Percentiles rank a stretch among this genome's conserved stretches.
These are phyloP conservation scores for Colletotrichum scovillei DNA, from an alignment of 2,329 filamentous ascomycete species.

Conservation along the genomic window DNA sequence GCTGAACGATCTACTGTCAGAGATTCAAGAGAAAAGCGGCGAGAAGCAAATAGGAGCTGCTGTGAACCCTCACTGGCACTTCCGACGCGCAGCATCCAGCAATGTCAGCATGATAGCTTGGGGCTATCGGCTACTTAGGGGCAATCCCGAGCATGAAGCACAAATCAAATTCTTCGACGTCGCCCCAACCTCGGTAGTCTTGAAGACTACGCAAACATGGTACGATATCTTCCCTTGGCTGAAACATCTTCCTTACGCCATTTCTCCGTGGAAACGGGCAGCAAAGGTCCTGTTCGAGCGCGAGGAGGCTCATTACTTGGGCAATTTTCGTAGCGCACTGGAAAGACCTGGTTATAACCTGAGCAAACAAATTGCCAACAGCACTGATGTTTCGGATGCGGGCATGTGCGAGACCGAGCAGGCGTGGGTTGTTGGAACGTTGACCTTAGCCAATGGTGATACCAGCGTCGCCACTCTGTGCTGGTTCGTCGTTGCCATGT, in stretches of 20 bases:
- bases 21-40: not conserved
- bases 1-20: slow-evolving; percentile 1
- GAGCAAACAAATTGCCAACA: not conserved
- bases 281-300: not conserved
- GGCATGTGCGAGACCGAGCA: not conserved
- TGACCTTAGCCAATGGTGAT: slow-evolving; percentile 11
- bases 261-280: slow-evolving; percentile 24
- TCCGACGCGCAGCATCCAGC: slow-evolving; percentile 8
- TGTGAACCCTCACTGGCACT: not conserved
- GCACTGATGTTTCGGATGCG: not conserved
- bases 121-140: slow-evolving; percentile 9
- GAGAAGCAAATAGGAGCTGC: not conserved
- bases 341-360: not conserved
- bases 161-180: slow-evolving; percentile 7
- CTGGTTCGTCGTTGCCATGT: slow-evolving; percentile 46
- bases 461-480: not conserved
- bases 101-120: slow-evolving; percentile 5
- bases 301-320: slow-evolving; percentile 5
- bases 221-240: slow-evolving; percentile 13
- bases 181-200: not conserved
- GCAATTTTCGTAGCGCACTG: not conserved
- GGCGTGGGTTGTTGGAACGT: not conserved
- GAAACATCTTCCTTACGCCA: slow-evolving; percentile 1
- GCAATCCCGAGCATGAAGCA: not conserved
- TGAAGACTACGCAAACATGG: not conserved